Evolutionary conservation across 2,329 filamentous ascomycete species (phyloP).

Genomic region (Lojkania enalia): DNA sequence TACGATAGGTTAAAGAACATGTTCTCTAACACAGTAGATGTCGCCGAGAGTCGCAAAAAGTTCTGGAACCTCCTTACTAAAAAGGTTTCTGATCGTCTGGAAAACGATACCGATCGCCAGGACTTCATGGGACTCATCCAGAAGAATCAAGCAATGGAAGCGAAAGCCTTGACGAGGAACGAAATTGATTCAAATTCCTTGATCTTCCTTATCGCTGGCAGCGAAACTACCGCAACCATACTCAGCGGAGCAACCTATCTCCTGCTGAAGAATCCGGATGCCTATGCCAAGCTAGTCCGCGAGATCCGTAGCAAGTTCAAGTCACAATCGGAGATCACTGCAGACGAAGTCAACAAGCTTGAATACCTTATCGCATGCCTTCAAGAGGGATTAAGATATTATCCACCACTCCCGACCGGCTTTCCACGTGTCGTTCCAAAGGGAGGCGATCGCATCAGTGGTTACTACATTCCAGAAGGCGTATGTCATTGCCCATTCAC

Average conservation of each 20-base stretch:
- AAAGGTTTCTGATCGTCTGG: slow-evolving; percentile 25
- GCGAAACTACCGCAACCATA: slow-evolving; percentile 53
- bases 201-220: slow-evolving; percentile 44
- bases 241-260: slow-evolving; percentile 49
- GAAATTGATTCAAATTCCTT: slow-evolving; percentile 44
- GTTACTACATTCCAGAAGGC: slow-evolving; percentile 27
- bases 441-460: slow-evolving; percentile 28
- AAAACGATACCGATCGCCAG: slow-evolving; percentile 18
- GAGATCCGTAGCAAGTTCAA: slow-evolving; percentile 32
- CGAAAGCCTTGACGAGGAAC: slow-evolving; percentile 20
- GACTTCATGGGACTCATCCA: slow-evolving; percentile 35
- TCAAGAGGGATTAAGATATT: slow-evolving; percentile 30
- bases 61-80: slow-evolving; percentile 21
- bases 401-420: slow-evolving; percentile 35
- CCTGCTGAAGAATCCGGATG: slow-evolving; percentile 33
- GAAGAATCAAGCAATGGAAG: slow-evolving; percentile 21
- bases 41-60: slow-evolving; percentile 12
- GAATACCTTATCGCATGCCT: slow-evolving; percentile 35
- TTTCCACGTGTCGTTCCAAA: slow-evolving; percentile 32
- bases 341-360: slow-evolving; percentile 28
- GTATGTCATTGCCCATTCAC: background rate
- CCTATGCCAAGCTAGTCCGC: slow-evolving; percentile 22
- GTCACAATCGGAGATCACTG: slow-evolving; percentile 23
- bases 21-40: slow-evolving; percentile 19
- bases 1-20: slow-evolving; percentile 16